A percentile compares a stretch with the other conserved stretches of the same genome.
These are phyloP conservation scores for Solanum microdontum DNA, from an alignment of 257 asterid genomes.

Conservation along the genomic window DNA sequence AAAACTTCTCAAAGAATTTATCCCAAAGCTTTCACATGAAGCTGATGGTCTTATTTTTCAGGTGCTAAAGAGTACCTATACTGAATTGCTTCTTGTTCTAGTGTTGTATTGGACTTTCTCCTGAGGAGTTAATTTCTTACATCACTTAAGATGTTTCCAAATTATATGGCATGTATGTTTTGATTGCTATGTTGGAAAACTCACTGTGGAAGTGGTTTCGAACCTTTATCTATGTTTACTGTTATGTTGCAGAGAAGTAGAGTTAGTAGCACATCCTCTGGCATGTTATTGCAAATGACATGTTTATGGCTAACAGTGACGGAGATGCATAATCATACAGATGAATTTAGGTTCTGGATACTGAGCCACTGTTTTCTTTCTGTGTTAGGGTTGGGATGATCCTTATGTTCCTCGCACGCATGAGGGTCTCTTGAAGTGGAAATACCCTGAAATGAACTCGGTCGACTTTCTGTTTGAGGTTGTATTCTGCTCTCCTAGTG, in stretches of 20 bases:
- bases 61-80: constrained; percentile 28
- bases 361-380: not conserved
- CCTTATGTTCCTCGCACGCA: constrained; percentile 95
- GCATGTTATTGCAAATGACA: not conserved
- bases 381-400: constrained; percentile 91
- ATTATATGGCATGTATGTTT: not conserved
- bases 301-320: not conserved
- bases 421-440: constrained; percentile 98
- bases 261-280: not conserved
- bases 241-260: not conserved
- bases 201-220: not conserved
- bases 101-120: not conserved
- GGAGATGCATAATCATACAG: not conserved
- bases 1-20: constrained; percentile 73
- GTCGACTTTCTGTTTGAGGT: constrained; percentile 99
- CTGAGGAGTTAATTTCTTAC: not conserved
- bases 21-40: constrained; percentile 88
- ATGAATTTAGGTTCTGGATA: not conserved
- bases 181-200: not conserved
- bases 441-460: constrained; percentile 84
- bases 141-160: not conserved
- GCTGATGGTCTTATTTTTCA: constrained; percentile 99
- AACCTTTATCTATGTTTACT: not conserved
- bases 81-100: not conserved
- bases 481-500: constrained; percentile 1